phyloP scores from a whole-genome alignment of 78 protist species.

The Anaeramoeba flamelloides region DNA sequence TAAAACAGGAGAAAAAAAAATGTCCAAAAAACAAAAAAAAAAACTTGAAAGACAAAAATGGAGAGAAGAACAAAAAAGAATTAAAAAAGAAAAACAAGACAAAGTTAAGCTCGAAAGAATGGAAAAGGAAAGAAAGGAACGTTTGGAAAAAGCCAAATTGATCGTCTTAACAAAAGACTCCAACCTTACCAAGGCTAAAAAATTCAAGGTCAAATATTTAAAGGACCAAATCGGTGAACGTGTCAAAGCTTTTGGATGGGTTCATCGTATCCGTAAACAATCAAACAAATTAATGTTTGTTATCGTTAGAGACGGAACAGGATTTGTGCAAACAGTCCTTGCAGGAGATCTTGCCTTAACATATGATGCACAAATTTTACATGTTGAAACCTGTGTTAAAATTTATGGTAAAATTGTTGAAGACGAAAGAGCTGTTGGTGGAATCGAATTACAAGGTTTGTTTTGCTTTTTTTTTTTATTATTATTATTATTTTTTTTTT shows the following conservation, averaged over 20 bases:
- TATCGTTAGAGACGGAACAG: constrained; percentile 80
- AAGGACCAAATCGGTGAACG: constrained; percentile 27
- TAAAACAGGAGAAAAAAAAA: background rate
- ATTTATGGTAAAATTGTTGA: background rate
- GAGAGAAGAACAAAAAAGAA: background rate
- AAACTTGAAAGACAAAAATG: background rate
- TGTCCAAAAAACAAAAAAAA: background rate
- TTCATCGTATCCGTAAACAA: constrained; percentile 46
- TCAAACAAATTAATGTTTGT: constrained; percentile 48
- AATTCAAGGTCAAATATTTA: background rate
- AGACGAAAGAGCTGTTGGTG: background rate
- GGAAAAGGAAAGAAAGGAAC: no score
- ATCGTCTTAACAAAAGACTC: background rate
- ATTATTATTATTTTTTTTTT: no score
- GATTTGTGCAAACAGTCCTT: constrained; percentile 58
- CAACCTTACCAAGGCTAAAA: background rate
- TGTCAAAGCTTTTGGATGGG: constrained; percentile 68
- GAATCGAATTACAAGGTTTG: background rate
- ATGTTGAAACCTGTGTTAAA: background rate
- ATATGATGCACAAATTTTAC: background rate
- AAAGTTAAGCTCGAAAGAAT: background rate
- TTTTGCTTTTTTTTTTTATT: no score
- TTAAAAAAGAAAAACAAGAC: background rate
- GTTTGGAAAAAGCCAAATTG: background rate
- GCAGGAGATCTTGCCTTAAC: constrained; percentile 16